phyloP scores from a whole-genome alignment of 805 yeast species.

The Kodamaea fukazawae region DNA sequence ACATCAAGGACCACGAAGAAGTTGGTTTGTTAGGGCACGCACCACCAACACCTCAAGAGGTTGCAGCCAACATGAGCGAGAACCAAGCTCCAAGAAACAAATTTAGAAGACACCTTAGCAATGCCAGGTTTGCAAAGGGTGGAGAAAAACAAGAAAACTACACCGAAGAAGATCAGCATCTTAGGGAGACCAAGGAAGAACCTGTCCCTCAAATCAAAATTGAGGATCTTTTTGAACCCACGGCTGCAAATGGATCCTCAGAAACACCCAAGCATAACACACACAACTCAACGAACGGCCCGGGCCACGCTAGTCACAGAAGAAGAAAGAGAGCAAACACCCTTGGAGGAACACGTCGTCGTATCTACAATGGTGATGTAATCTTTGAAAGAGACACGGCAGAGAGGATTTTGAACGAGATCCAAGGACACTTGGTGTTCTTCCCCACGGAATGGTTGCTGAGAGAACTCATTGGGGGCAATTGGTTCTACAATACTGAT shows the following conservation, averaged over 20 bases:
- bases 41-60: conserved; percentile 19
- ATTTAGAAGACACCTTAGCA: conserved; percentile 1
- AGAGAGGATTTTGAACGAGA: conserved; percentile 62
- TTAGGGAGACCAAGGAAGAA: conserved; percentile 1
- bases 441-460: conserved; percentile 91
- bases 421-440: conserved; percentile 85
- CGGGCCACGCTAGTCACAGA: background rate
- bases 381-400: conserved; percentile 76
- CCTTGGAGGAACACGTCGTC: conserved; percentile 32
- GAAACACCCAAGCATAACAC: background rate
- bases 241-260: background rate
- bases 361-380: conserved; percentile 40
- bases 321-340: conserved; percentile 37
- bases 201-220: background rate
- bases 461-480: conserved; percentile 82
- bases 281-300: background rate
- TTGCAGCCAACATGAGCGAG: background rate
- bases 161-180: background rate
- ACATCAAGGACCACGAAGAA: conserved; percentile 26
- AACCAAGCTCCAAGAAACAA: background rate
- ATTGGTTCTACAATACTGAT: conserved; percentile 94
- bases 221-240: background rate
- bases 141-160: conserved; percentile 1
- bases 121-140: background rate
- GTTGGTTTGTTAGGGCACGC: conserved; percentile 37